phyloP scores from a whole-genome alignment of 441 rosid species.

The Adansonia madagascariensis region DNA sequence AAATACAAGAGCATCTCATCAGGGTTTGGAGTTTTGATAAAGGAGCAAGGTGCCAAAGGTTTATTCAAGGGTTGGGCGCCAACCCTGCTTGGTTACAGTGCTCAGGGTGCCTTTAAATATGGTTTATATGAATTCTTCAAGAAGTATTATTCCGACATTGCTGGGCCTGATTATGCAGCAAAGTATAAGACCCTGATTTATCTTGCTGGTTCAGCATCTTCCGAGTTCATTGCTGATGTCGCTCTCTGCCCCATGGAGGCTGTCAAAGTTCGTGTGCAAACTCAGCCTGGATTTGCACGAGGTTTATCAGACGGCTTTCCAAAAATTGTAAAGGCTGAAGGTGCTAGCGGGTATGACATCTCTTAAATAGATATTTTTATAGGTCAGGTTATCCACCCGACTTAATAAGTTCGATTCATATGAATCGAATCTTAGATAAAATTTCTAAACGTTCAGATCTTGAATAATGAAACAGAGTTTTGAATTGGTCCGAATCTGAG shows the following conservation, averaged over 20 bases:
- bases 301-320: conserved; percentile 77
- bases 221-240: conserved; percentile 70
- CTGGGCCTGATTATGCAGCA: conserved; percentile 67
- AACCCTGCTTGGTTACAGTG: conserved; percentile 69
- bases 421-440: no score
- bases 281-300: conserved; percentile 80
- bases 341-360: conserved; percentile 51
- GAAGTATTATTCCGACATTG: conserved; percentile 75
- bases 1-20: conserved; percentile 66
- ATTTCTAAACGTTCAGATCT: no score
- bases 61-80: conserved; percentile 79
- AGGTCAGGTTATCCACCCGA: no score
- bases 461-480: no score
- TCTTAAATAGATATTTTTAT: no score
- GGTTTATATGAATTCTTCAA: conserved; percentile 72
- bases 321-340: conserved; percentile 62
- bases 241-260: conserved; percentile 83
- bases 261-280: conserved; percentile 76
- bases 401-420: no score
- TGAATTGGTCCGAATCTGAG: no score
- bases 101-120: conserved; percentile 74
- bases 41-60: conserved; percentile 67
- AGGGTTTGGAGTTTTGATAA: conserved; percentile 61
- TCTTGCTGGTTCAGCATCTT: conserved; percentile 77
- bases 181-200: conserved; percentile 73